phyloP scores from a whole-genome alignment of 805 yeast genomes.

The Candida chauliodis region DNA sequence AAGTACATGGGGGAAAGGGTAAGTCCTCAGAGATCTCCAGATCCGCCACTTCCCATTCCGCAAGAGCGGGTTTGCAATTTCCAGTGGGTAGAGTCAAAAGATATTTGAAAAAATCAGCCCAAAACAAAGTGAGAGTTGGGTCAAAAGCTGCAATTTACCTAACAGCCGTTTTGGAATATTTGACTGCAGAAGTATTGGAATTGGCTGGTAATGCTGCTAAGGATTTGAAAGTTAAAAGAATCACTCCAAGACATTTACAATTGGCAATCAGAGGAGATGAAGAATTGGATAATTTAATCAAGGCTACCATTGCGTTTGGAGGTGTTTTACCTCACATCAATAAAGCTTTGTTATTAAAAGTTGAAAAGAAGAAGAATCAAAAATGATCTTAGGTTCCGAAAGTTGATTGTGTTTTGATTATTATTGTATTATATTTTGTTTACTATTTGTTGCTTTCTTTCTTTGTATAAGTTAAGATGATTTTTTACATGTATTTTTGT shows the following conservation, averaged over 20 bases:
- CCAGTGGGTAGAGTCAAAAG: slow-evolving; percentile 99
- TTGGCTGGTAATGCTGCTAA: slow-evolving; percentile 98
- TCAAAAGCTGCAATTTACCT: slow-evolving; percentile 86
- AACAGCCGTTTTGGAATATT: slow-evolving; percentile 92
- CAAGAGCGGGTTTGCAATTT: slow-evolving; percentile 91
- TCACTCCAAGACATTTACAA: slow-evolving; percentile 95
- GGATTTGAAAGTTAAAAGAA: slow-evolving; percentile 92
- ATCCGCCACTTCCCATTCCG: slow-evolving; percentile 81
- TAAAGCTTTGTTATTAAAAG: slow-evolving; percentile 74
- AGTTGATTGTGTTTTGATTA: background rate
- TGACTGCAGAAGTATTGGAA: slow-evolving; percentile 95
- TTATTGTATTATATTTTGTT: slow-evolving; percentile 1
- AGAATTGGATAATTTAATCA: slow-evolving; percentile 88
- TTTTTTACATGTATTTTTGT: background rate
- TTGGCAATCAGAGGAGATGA: slow-evolving; percentile 98
- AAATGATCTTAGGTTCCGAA: slow-evolving; percentile 3
- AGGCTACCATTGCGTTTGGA: slow-evolving; percentile 96
- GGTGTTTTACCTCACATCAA: slow-evolving; percentile 96
- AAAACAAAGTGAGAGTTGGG: slow-evolving; percentile 78
- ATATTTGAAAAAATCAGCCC: slow-evolving; percentile 87
- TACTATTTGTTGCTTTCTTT: background rate
- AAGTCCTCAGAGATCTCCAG: slow-evolving; percentile 74
- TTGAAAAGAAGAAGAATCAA: slow-evolving; percentile 51
- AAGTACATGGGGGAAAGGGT: slow-evolving; percentile 96
- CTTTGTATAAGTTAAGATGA: background rate